Evolutionary conservation across 768 basidiomycete species (phyloP), one percentile per base, ranked within the genome.

Genomic region (Coprinopsis cinerea): DNA sequence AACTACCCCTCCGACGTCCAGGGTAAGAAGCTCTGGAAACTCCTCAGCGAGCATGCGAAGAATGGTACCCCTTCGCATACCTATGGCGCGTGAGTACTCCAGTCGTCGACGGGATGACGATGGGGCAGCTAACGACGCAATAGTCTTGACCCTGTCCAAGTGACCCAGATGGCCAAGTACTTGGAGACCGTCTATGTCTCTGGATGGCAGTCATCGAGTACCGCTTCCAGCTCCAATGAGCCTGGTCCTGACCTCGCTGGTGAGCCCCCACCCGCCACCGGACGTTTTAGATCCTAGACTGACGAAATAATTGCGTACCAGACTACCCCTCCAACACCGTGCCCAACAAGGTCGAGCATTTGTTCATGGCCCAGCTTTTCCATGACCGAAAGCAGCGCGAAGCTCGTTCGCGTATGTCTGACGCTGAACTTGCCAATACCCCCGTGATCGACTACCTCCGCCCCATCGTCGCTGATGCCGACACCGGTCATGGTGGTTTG

Each of bases 311-410:
- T 24, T 25, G 0, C 51, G 15, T 15, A n/a, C 7, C 48, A 92
- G 94, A 97, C 67, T 97, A 98, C 70, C 96, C 96, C 1, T 95
- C 89, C 44, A 97, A 98, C 74, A 98, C 96, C 18, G 95, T 98
- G 1, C 96, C 96, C 1, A 92, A 91, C 77, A 97, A 97, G 76
- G 96, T 98, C 55, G 92, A 97, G 65, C 96, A 98, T 55, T 77
- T 98, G 47, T 98, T 98, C 81, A 81, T 87, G 77, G 95, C 96
- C 0, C 96, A 98, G 65, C 83, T 98, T 36, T 98, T 98, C 83
- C 96, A 99, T 65, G 96, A 99, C 71, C 86, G 95, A 56, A 98
- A 96, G 68, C 95, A 98, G 65, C 84, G 82, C 48, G 88, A 92
- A 63, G 79, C 73, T 5, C 87, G 92, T 20, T 81, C 85, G 0